Evolutionary conservation across 441 rosid genomes (phyloP).

Genomic region (Gossypium laxum): DNA sequence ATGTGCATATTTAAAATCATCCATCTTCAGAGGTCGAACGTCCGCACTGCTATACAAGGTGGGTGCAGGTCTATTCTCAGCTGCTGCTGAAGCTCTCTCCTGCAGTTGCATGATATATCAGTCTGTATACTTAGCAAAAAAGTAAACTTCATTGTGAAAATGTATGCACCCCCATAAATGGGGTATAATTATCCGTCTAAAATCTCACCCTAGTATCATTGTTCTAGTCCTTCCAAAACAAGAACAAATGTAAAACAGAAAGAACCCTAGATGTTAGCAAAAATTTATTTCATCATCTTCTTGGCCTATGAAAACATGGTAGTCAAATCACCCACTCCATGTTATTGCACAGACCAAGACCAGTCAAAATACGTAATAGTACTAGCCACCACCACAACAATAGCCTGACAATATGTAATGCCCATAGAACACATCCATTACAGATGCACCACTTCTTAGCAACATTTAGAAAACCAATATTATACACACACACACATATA

Average conservation of each 20-base stretch:
- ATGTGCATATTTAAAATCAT: conserved; percentile 78
- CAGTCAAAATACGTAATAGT: background rate
- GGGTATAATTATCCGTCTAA: background rate
- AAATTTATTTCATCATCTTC: background rate
- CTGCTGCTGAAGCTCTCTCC: conserved; percentile 60
- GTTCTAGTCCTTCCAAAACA: background rate
- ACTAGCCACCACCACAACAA: background rate
- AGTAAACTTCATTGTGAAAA: background rate
- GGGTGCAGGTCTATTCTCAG: conserved; percentile 62
- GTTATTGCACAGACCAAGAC: background rate
- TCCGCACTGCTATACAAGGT: conserved; percentile 61
- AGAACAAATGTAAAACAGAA: background rate
- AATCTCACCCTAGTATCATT: background rate
- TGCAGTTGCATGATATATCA: conserved; percentile 23
- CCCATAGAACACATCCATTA: background rate
- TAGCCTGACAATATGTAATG: background rate
- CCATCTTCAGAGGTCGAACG: conserved; percentile 68
- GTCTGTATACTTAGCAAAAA: background rate
- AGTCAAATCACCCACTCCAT: background rate
- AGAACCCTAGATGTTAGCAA: background rate
- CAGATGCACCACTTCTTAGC: background rate
- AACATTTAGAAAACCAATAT: background rate
- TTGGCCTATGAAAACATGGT: background rate
- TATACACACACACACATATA: background rate
- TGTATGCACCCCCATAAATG: background rate